Conservation (phyloP, 495 filamentous ascomycete species). For the Physcia stellaris region DNA sequence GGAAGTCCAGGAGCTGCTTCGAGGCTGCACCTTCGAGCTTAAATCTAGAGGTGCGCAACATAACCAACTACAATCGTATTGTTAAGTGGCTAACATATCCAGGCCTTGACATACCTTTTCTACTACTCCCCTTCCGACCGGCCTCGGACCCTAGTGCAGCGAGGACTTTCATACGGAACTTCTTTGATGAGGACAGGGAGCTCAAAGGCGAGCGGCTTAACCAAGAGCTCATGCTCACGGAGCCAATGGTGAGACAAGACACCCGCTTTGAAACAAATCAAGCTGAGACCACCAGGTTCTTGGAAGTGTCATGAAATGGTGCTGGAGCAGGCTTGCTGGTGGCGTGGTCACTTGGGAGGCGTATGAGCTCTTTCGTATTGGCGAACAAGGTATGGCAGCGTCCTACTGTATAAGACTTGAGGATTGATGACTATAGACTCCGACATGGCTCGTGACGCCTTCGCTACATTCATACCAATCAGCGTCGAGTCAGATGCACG, state of each 20-base stretch:
- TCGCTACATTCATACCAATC: conserved; percentile 90
- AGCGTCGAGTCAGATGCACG: conserved; percentile 83
- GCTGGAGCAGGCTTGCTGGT: conserved; percentile 85
- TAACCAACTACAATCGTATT: conserved; percentile 14
- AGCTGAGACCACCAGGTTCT: conserved; percentile 48
- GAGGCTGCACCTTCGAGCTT: conserved; percentile 75
- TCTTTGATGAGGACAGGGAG: conserved; percentile 52
- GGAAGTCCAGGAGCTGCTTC: conserved; percentile 77
- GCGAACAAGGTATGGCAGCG: conserved; percentile 61
- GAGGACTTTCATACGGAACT: conserved; percentile 84
- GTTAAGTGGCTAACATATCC: conserved; percentile 7
- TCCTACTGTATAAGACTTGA: not conserved
- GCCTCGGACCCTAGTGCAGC: conserved; percentile 83
- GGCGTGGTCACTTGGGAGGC: conserved; percentile 95
- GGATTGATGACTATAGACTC: conserved; percentile 49
- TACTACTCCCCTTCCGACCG: conserved; percentile 91
- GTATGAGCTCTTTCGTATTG: conserved; percentile 90
- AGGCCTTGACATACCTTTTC: conserved; percentile 83
- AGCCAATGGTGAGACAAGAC: conserved; percentile 63
- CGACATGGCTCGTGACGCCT: conserved; percentile 79
- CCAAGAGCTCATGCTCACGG: conserved; percentile 83
- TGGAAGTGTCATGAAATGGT: conserved; percentile 94
- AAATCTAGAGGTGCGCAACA: conserved; percentile 74
- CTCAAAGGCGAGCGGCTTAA: conserved; percentile 54
- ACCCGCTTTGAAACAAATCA: not conserved